These are phyloP conservation scores for Pseudomicrostroma phylloplanum DNA, from an alignment of 1,284 basidiomycete genomes.

Conservation along the genomic window DNA sequence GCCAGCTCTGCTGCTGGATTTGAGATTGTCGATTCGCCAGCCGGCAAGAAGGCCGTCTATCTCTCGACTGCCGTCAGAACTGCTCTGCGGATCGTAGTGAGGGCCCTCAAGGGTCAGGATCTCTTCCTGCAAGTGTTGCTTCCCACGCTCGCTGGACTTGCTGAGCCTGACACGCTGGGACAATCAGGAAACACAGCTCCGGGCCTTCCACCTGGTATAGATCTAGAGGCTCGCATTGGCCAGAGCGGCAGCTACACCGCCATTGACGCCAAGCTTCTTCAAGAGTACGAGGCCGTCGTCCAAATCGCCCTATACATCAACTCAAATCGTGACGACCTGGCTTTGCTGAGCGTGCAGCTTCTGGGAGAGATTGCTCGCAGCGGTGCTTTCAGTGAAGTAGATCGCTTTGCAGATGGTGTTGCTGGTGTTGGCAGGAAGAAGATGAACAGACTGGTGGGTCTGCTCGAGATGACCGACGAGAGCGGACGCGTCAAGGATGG, in stretches of 20 bases:
- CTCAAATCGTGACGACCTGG: slow-evolving; percentile 67
- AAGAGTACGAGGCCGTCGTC: slow-evolving; percentile 67
- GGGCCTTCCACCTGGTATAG: slow-evolving; percentile 15
- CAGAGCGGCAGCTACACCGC: slow-evolving; percentile 61
- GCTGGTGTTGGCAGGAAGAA: slow-evolving; percentile 39
- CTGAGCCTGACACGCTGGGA: slow-evolving; percentile 47
- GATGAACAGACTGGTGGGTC: slow-evolving; percentile 63
- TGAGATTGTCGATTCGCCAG: slow-evolving; percentile 54
- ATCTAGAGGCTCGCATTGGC: slow-evolving; percentile 28
- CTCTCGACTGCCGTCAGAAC: slow-evolving; percentile 71
- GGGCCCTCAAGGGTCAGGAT: slow-evolving; percentile 76
- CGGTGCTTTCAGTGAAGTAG: slow-evolving; percentile 56
- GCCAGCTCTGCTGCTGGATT: slow-evolving; percentile 28
- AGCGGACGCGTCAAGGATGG: slow-evolving; percentile 78
- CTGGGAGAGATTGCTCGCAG: slow-evolving; percentile 62
- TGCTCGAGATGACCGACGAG: slow-evolving; percentile 76
- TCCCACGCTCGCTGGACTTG: slow-evolving; percentile 66
- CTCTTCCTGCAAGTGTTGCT: slow-evolving; percentile 83
- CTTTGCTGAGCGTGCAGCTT: slow-evolving; percentile 73
- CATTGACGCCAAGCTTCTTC: slow-evolving; percentile 64
- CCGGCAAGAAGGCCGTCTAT: slow-evolving; percentile 58
- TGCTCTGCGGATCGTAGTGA: slow-evolving; percentile 72
- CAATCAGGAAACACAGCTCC: background rate
- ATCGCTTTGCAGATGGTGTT: slow-evolving; percentile 55
- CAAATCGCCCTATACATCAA: slow-evolving; percentile 75